A percentile compares a stretch with the other conserved stretches of the same genome.
Evolutionary conservation across 2,329 filamentous ascomycete genomes (phyloP).

Genomic region (Colletotrichum tofieldiae): DNA sequence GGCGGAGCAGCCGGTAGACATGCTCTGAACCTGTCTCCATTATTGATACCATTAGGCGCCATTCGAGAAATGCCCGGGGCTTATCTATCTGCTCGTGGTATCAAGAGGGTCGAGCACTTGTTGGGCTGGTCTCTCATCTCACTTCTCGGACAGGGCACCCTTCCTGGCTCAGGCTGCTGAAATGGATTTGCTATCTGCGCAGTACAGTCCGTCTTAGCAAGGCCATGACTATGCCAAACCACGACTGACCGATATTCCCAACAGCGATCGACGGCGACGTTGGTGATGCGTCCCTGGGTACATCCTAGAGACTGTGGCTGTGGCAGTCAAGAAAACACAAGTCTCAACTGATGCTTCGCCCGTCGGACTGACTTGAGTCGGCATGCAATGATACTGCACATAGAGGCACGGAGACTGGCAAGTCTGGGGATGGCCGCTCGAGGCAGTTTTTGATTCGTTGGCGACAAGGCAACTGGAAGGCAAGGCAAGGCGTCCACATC

Average conservation of each 20-base stretch:
- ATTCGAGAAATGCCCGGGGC: not conserved
- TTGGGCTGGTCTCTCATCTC: not conserved
- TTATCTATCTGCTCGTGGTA: not conserved
- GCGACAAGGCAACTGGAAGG: slow-evolving; percentile 31
- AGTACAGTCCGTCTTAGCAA: not conserved
- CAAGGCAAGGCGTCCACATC: slow-evolving; percentile 27
- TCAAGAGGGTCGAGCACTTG: not conserved
- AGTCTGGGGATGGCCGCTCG: not conserved
- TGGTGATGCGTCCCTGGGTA: not conserved
- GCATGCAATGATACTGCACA: slow-evolving; percentile 12
- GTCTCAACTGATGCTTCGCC: not conserved
- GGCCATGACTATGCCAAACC: slow-evolving; percentile 1
- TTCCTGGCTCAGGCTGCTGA: not conserved
- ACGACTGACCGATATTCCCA: slow-evolving; percentile 14
- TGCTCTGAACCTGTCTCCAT: not conserved
- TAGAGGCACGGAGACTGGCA: not conserved
- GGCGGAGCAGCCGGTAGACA: not conserved
- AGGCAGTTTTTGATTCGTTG: slow-evolving; percentile 19
- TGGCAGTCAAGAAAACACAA: not conserved
- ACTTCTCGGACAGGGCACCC: too few relatives aligned
- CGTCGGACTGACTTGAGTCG: slow-evolving; percentile 7
- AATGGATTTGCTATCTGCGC: not conserved
- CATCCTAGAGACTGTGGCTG: not conserved
- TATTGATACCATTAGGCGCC: not conserved
- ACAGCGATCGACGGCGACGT: slow-evolving; percentile 7